phyloP scores from a whole-genome alignment of 2,329 filamentous ascomycete species.

The Exophiala bonariae region DNA sequence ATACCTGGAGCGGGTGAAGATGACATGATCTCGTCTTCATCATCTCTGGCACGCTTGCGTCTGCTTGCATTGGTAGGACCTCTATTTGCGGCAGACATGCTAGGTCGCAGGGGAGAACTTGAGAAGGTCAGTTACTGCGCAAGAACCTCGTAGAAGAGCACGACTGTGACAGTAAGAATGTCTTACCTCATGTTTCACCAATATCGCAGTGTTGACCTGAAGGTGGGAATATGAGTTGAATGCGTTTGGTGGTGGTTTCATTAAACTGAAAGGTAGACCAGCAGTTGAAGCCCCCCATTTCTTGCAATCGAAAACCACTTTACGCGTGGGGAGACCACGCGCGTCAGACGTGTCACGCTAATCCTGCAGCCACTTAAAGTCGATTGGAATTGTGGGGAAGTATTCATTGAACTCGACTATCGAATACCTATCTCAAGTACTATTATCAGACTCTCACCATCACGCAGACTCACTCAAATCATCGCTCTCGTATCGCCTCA shows the following conservation, averaged over 20 bases:
- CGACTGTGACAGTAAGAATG: not conserved
- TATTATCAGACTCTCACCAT: too few relatives aligned
- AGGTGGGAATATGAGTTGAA: too few relatives aligned
- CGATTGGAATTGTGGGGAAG: not conserved
- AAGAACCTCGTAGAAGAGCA: too few relatives aligned
- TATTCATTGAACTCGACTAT: not conserved
- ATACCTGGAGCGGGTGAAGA: conserved; percentile 59
- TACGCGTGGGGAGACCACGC: conserved; percentile 6
- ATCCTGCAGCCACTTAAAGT: conserved; percentile 9
- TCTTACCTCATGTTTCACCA: conserved; percentile 21
- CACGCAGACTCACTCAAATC: too few relatives aligned
- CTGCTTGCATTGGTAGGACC: conserved; percentile 56
- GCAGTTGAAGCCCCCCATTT: not conserved
- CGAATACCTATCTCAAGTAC: not conserved
- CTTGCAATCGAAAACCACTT: conserved; percentile 5
- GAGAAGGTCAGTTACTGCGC: conserved; percentile 3
- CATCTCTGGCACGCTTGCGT: conserved; percentile 66
- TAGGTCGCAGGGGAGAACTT: conserved; percentile 80
- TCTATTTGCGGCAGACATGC: conserved; percentile 80
- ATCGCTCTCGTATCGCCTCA: too few relatives aligned
- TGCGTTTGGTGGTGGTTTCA: conserved; percentile 20
- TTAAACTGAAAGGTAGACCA: not conserved
- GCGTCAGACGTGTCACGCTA: conserved; percentile 3
- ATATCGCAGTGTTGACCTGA: conserved; percentile 1
- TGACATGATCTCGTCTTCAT: conserved; percentile 61